These are phyloP conservation scores for Chaetothyriales sp. DNA, from an alignment of 2,329 filamentous ascomycete genomes.

Conservation along the genomic window DNA sequence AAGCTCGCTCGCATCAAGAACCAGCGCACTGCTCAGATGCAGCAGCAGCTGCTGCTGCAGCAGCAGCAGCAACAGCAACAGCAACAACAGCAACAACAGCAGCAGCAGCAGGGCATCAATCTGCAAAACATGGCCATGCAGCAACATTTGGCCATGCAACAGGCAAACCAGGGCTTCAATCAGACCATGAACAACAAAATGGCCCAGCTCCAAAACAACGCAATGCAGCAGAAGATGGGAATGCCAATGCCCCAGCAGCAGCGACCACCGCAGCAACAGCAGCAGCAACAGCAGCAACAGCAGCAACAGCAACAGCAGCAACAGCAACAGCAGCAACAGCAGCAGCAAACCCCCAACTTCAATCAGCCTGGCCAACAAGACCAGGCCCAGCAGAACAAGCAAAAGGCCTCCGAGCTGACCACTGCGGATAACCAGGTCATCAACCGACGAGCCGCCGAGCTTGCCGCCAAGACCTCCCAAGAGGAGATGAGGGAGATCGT, in stretches of 20 bases:
- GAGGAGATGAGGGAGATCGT: slow-evolving; percentile 38
- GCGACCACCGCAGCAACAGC: slow-evolving; percentile 14
- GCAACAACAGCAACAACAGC: slow-evolving; percentile 16
- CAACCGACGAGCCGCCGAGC: slow-evolving; percentile 32
- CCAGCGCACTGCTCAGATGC: slow-evolving; percentile 29
- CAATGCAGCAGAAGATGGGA: neutral
- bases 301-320: slow-evolving; percentile 17
- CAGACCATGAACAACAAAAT: slow-evolving; percentile 20
- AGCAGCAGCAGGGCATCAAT: slow-evolving; percentile 20
- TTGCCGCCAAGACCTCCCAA: slow-evolving; percentile 31
- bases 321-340: slow-evolving; percentile 22
- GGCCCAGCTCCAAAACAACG: neutral
- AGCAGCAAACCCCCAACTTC: slow-evolving; percentile 19
- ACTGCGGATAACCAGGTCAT: slow-evolving; percentile 31
- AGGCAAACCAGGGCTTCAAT: slow-evolving; percentile 23
- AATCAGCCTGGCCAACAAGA: slow-evolving; percentile 14
- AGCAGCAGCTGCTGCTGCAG: slow-evolving; percentile 11
- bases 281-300: slow-evolving; percentile 15
- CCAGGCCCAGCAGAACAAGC: slow-evolving; percentile 21
- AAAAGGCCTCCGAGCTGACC: slow-evolving; percentile 22
- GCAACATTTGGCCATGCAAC: slow-evolving; percentile 25
- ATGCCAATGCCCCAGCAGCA: neutral
- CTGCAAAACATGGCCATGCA: slow-evolving; percentile 20
- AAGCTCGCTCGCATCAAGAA: slow-evolving; percentile 34
- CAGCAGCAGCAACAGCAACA: slow-evolving; percentile 23